Base-by-base conservation (phyloP, 192 early-diverging fungal species). In the Lunasporangiospora selenospora region DNA sequence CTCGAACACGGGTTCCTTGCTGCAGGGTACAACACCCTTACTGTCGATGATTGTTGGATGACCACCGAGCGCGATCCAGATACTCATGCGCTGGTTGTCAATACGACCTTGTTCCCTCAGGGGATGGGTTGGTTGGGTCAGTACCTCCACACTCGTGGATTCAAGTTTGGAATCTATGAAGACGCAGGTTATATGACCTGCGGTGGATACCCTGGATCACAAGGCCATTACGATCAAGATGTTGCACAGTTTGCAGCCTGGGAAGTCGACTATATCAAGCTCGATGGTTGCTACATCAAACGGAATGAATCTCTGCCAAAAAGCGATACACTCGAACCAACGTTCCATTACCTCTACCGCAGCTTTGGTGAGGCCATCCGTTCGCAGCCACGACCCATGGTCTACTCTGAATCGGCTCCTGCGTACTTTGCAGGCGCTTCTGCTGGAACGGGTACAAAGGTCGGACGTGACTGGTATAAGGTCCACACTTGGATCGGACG, bases 261-360 rank as follows among this genome's bases (percentile, higher is more conserved):
- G 87, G 82, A 63, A 21, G 67, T 88, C 21, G 87, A 88, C 62
- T 87, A 79, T 66, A 58, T 87, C 10, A 88, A 88, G 52, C 77
- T 85, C 42, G 87, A 88, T 43, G 87, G 85, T 38, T 88, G 87
- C 57, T 66, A 75, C 40, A 60, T 70, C 15, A 48, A 70, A 15
- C 77, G 37, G 46, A 84, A 58, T 62, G 80, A 53, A 24, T 48
- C 48, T 44, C 54, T 51, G 23, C 58, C 48, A 12, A 38, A 52
- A 2, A 75, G 59, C 30, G 76, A 64, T 16, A 83, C 83, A 1
- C 49, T 62, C 2, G 63, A 77, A 36, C 69, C 55, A 1, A 64
- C 61, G 12, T 69, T 61, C 34, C 58, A 62, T 18, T 51, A 70
- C 21, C 58, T 70, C 6, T 70, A 70, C 23, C 53, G 56, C 30